Base-by-base conservation (phyloP, 2,329 filamentous ascomycete species). In the Hortaea werneckii region DNA sequence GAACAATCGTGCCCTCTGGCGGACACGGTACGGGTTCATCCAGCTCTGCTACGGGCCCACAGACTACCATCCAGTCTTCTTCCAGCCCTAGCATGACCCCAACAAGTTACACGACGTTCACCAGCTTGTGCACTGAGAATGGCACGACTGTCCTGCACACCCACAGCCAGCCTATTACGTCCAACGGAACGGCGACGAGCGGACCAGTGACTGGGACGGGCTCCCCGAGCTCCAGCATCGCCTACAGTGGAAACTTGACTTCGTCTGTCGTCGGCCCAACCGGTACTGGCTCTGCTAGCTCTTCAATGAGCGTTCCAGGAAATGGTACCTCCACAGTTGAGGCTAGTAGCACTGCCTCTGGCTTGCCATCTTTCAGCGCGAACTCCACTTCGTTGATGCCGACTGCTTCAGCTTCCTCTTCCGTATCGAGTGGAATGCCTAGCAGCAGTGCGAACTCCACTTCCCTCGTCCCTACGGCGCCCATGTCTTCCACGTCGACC, bases 281-380 rank as follows among this genome's bases (percentile, higher is more conserved):
- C 7, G 20, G 37, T 20, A 40, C 37, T n/a, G 37, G 11, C 20
- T n/a, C 11, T 40, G 10, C 32, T 20, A 20, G 20, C 20, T 20
- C 20, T 20, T 20, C 37, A 40, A 5, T 10, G 13, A 10, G 10
- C 13, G 29, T 27, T 27, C 8, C 40, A 11, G 13, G 27, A 10
- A 29, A 9, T 11, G 28, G 13, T 20, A 28, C 13, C 40, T 37
- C 29, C 8, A 42, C 43, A 6, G 40, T 27, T 30, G 29, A 38
- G 40, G 43, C 32, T 5, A 47, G 45, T 27, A 43, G 7, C 29
- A 43, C 45, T 1, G 43, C 45, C 5, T 47, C 30, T 20, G 20
- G 20, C 20, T 20, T 20, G 20, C 20, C 20, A 20, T 20, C 20
- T 20, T 4, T 4, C 20, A 20, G 20, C 4, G 20, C 20, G 4